Evolutionary conservation across 768 basidiomycete genomes (phyloP), one percentile per base, ranked within the genome.

Genomic region (Suillus bovinus): DNA sequence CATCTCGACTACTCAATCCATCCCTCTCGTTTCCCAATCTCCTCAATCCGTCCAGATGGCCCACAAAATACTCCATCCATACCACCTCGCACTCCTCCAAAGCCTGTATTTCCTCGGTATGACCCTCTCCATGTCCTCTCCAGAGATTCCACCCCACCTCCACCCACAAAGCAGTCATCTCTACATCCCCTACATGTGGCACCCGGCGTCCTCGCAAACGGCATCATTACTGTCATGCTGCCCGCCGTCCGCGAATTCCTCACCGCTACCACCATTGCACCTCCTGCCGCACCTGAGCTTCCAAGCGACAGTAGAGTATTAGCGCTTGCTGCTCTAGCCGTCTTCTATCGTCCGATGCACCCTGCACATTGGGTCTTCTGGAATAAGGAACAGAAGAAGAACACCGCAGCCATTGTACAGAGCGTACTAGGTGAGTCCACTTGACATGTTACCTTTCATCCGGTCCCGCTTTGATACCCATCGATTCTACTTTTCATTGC

Each of bases 361-460:
- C 81, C 81, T 16, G 83, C 80, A 7, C 86, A 88, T 67, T 84
- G 84, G 82, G 72, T 84, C n/a, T 83, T 89, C 69, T 89, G 88
- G 88, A 80, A 78, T 52, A 79, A 77, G 63, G 80, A 79, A 54
- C 76, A 79, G 67, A 82, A 81, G 69, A 71, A 69, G 61, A 71
- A 71, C 27, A 86, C 84, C 20, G 85, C 85, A 17, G 71, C 72
- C n/a, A 70, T 81, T 60, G 83, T 89, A 36, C 80, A 84, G 69
- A 79, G 78, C 50, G 76, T 87, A 60, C 73, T 83, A 57, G 74
- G 87, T 88, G 70, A 68, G 86, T 82, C 22, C 57, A 42, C 52
- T 52, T 2, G 42, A 53, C 22, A 14, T 54, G 20, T 60, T 60
- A 6, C 1, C 9, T 38, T 10, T 39, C 22, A 38, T 38, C 5